These are phyloP conservation scores for Royoungia palumana DNA, from an alignment of 768 basidiomycete species.

Conservation along the genomic window DNA sequence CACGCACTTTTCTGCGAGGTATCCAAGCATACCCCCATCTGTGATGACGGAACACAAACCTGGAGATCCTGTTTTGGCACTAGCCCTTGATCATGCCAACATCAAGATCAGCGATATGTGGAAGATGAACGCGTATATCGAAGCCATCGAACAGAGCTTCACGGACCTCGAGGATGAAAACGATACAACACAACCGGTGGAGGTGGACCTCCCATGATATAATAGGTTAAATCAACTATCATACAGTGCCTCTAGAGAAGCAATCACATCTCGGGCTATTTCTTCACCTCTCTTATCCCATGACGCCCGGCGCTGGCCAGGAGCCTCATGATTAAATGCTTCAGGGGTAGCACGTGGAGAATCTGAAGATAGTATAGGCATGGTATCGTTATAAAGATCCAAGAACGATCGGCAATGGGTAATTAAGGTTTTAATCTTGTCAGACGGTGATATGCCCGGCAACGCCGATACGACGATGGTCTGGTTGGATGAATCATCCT, in stretches of 20 bases:
- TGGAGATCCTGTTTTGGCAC: conserved; percentile 51
- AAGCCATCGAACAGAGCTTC: conserved; percentile 64
- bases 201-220: conserved; percentile 21
- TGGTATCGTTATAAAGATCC: conserved; percentile 38
- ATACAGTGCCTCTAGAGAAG: conserved; percentile 43
- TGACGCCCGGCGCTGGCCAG: conserved; percentile 6
- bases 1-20: conserved; percentile 93
- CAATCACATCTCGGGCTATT: conserved; percentile 48
- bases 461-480: conserved; percentile 32
- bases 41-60: conserved; percentile 18
- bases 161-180: conserved; percentile 49
- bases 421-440: conserved; percentile 34
- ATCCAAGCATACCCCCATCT: conserved; percentile 76
- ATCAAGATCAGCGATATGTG: conserved; percentile 77
- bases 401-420: conserved; percentile 40
- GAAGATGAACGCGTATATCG: conserved; percentile 77
- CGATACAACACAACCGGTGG: conserved; percentile 11
- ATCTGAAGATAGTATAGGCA: conserved; percentile 24
- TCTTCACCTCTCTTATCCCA: conserved; percentile 38
- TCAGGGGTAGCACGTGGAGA: conserved; percentile 10
- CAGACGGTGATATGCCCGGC: conserved; percentile 30
- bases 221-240: background rate
- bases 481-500: conserved; percentile 32
- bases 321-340: background rate
- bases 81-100: conserved; percentile 80